These are phyloP conservation scores for Fusarium sp. DNA, from an alignment of 2,329 filamentous ascomycete species.

Conservation along the genomic window DNA sequence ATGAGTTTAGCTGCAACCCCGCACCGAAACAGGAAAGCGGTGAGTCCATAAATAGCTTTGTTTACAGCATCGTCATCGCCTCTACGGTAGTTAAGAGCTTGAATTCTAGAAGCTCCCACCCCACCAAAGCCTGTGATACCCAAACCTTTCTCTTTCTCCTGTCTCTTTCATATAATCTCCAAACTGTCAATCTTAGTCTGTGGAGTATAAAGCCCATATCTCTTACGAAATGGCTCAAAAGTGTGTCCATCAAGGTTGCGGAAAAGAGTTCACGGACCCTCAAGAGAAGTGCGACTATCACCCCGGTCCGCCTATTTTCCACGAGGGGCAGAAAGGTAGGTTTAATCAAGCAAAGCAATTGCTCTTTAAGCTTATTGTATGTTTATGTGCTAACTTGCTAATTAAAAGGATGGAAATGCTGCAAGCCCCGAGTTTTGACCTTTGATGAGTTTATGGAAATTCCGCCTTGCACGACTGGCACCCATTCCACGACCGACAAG, in stretches of 20 bases:
- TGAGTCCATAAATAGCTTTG: conserved; percentile 41
- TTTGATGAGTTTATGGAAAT: conserved; percentile 98
- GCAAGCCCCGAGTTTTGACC: conserved; percentile 94
- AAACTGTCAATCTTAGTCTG: conserved; percentile 8
- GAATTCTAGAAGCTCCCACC: conserved; percentile 59
- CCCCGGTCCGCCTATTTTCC: conserved; percentile 92
- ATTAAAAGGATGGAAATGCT: conserved; percentile 94
- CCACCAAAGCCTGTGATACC: conserved; percentile 43
- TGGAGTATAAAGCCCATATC: conserved; percentile 3
- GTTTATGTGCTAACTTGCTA: conserved; percentile 1
- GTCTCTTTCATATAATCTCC: conserved; percentile 7
- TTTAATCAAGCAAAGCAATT: not conserved
- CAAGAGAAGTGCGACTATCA: conserved; percentile 92
- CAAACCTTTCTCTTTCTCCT: conserved; percentile 18
- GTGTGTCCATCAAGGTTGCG: conserved; percentile 97
- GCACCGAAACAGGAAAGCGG: conserved; percentile 54
- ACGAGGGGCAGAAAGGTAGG: conserved; percentile 97
- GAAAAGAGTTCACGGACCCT: conserved; percentile 84
- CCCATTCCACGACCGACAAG: conserved; percentile 87
- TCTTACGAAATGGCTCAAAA: conserved; percentile 74
- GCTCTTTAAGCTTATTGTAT: not conserved
- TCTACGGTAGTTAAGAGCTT: conserved; percentile 24
- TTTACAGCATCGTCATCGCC: conserved; percentile 45
- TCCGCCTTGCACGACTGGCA: conserved; percentile 90
- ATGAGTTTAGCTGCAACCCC: conserved; percentile 41